Percentiles rank a stretch among this genome's conserved stretches.
Conservation (phyloP, 352 stramenopile species). For the Thalassiosira ordinaria region DNA sequence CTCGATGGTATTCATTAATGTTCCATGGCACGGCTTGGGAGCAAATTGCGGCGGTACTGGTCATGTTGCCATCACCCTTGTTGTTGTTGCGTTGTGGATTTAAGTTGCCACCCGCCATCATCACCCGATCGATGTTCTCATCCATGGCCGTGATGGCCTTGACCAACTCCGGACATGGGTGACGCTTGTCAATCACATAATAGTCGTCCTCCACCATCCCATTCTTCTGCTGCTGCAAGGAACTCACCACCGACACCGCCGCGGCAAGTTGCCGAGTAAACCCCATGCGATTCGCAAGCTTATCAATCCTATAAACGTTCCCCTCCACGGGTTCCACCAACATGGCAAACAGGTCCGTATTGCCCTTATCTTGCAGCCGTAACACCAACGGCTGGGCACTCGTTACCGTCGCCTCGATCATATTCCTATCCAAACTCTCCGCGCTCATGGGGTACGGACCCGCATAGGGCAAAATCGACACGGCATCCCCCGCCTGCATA, state of each 20-base stretch:
- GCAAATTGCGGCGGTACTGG: slow-evolving; percentile 81
- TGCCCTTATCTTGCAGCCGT: slow-evolving; percentile 82
- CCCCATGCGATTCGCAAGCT: slow-evolving; percentile 86
- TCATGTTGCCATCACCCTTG: slow-evolving; percentile 57
- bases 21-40: slow-evolving; percentile 77
- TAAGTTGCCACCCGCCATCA: slow-evolving; percentile 66
- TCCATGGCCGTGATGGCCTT: slow-evolving; percentile 86
- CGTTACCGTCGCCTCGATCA: slow-evolving; percentile 86
- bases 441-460: slow-evolving; percentile 85
- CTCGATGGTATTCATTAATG: too few species aligned
- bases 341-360: slow-evolving; percentile 73
- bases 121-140: slow-evolving; percentile 84
- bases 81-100: slow-evolving; percentile 50
- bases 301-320: slow-evolving; percentile 86
- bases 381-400: slow-evolving; percentile 82
- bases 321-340: slow-evolving; percentile 72
- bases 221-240: slow-evolving; percentile 59
- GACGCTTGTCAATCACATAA: slow-evolving; percentile 52
- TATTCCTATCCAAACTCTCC: slow-evolving; percentile 84
- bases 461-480: slow-evolving; percentile 84
- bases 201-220: slow-evolving; percentile 35
- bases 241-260: slow-evolving; percentile 70
- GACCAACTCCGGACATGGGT: slow-evolving; percentile 74
- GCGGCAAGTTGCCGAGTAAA: slow-evolving; percentile 84
- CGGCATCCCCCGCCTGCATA: slow-evolving; percentile 84